phyloP scores from a whole-genome alignment of 2,329 filamentous ascomycete species.

The Fusarium napiforme region DNA sequence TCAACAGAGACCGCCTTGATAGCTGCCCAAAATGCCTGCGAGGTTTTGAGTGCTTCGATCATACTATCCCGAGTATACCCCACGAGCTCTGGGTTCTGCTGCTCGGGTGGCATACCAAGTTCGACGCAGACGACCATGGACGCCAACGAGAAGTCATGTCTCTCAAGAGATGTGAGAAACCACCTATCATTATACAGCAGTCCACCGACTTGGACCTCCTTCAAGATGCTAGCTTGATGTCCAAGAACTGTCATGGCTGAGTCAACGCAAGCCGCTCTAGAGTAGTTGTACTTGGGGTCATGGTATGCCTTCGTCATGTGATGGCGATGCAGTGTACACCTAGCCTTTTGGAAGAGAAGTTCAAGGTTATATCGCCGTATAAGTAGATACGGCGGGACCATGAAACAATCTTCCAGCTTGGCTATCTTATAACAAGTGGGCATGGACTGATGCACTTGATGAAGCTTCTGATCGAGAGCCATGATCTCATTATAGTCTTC shows the following conservation, averaged over 20 bases:
- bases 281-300: conserved; percentile 27
- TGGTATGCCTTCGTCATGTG: conserved; percentile 31
- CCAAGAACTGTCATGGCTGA: conserved; percentile 24
- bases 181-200: conserved; percentile 20
- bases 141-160: conserved; percentile 32
- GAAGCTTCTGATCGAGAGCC: conserved; percentile 22
- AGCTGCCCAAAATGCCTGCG: conserved; percentile 21
- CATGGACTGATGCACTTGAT: conserved; percentile 13
- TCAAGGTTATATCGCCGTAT: conserved; percentile 34
- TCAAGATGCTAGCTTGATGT: conserved; percentile 24
- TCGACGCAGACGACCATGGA: conserved; percentile 37
- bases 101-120: neutral
- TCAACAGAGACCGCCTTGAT: conserved; percentile 22
- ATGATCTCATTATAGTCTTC: conserved; percentile 35
- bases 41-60: conserved; percentile 19
- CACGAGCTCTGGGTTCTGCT: neutral
- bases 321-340: conserved; percentile 32
- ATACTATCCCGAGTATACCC: conserved; percentile 2
- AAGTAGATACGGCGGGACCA: conserved; percentile 12
- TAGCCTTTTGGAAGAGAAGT: conserved; percentile 20
- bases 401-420: conserved; percentile 28
- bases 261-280: conserved; percentile 14
- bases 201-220: conserved; percentile 30
- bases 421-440: conserved; percentile 20
- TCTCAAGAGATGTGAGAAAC: conserved; percentile 29